Evolutionary conservation across 345 rosid species (phyloP), one percentile per base, ranked within the genome.

Genomic region (Lagerstroemia speciosa): DNA sequence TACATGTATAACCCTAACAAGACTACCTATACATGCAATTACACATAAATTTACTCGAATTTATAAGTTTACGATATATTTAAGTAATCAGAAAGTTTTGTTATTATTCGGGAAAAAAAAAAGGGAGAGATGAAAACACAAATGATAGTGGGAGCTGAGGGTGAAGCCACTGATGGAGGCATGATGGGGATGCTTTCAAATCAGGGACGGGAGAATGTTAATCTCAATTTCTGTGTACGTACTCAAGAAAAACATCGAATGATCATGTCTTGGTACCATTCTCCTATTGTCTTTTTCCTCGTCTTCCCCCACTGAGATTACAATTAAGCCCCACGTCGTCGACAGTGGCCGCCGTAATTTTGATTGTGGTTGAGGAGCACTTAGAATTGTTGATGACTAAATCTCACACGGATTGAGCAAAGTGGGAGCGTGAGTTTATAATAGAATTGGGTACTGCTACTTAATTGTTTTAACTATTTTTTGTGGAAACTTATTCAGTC

Each of bases 91-190:
- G n/a, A n/a, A n/a, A n/a, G n/a, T 52, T 32, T 62, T 26, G 41
- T 62, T 43, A 60, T 63, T 72, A 73, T 74, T 67, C 10, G 32
- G 6, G 30, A 37, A 76, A 73, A 19, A 38, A 53, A 11, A 53
- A 5, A 53, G 0, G 0, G 10, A 14, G 46, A 14, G 46, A 14
- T 41, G 15, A 41, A 3, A 16, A 41, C 46, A 41, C 1, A 41
- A 41, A 41, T 10, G 8, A 20, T 22, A 71, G 75, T 83, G 89
- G 81, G 64, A 70, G 86, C 76, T 76, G 85, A 86, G 76, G 66
- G 62, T 74, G 87, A 77, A 78, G 72, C 79, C 85, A 86, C 86
- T 76, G 75, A 2, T 31, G n/a, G 26, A 63, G 20, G 32, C 9
- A 29, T 20, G 11, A 3, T 30, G 40, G 1, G 60, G 1, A 20